These are phyloP conservation scores for Endothia cerciana DNA, from an alignment of 2,329 filamentous ascomycete genomes.

Conservation along the genomic window DNA sequence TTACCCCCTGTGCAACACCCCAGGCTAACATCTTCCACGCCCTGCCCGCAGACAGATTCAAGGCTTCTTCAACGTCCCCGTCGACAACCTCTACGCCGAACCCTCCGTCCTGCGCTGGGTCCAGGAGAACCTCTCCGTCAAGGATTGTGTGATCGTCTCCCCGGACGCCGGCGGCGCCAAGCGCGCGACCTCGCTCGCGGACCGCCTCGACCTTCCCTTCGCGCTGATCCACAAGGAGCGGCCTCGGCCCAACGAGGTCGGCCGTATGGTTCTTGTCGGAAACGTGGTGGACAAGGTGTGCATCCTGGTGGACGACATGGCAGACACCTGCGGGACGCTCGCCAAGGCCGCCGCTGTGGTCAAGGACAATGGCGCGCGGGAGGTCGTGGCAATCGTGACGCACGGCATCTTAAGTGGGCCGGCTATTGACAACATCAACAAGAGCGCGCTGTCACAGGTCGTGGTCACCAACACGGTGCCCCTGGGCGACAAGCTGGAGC, in stretches of 20 bases:
- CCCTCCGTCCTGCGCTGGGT: constrained; percentile 73
- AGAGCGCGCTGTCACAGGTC: constrained; percentile 73
- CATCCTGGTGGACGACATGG: constrained; percentile 98
- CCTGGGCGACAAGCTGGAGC: constrained; percentile 73
- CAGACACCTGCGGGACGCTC: constrained; percentile 75
- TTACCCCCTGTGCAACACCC: too few species aligned
- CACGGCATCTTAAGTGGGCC: constrained; percentile 90
- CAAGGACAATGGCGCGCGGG: constrained; percentile 81
- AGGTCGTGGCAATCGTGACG: constrained; percentile 93
- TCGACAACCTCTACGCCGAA: constrained; percentile 93
- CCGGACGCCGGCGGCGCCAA: constrained; percentile 97
- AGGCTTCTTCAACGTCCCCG: constrained; percentile 97
- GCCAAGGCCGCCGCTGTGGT: constrained; percentile 88
- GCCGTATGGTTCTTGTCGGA: constrained; percentile 83
- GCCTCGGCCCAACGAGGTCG: constrained; percentile 63
- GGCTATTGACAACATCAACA: constrained; percentile 84
- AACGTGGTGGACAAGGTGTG: constrained; percentile 84
- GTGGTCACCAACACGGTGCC: constrained; percentile 92
- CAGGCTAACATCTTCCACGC: constrained; percentile 62
- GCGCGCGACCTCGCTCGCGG: constrained; percentile 91
- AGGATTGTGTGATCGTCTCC: constrained; percentile 88
- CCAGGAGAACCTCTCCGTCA: constrained; percentile 81
- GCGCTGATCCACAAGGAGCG: constrained; percentile 88
- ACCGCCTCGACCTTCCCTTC: constrained; percentile 91
- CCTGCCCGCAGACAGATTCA: constrained; percentile 70